Conservation (phyloP, 192 early-diverging fungal genomes). For the Bifiguratus adelaidae region DNA sequence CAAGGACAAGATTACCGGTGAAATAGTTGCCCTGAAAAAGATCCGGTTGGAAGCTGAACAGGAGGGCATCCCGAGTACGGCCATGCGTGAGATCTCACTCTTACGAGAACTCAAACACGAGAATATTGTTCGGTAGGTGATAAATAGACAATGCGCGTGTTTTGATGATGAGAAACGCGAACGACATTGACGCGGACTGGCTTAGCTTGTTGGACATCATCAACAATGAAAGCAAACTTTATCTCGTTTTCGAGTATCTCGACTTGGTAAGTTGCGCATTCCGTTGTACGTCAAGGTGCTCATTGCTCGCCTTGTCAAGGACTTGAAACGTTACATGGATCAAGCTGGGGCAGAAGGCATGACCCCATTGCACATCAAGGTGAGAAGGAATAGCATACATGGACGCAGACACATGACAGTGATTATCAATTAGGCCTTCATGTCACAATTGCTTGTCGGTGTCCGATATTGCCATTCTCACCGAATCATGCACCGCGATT, state of each 20-base stretch:
- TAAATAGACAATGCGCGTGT: not conserved
- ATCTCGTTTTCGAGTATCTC: slow-evolving; percentile 92
- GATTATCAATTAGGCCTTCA: slow-evolving; percentile 61
- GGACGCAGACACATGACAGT: not conserved
- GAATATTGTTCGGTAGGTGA: slow-evolving; percentile 61
- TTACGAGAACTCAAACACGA: slow-evolving; percentile 63
- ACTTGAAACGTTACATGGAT: slow-evolving; percentile 21
- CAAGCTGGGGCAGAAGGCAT: slow-evolving; percentile 10
- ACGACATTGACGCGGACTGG: too few relatives aligned
- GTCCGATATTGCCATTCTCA: slow-evolving; percentile 84
- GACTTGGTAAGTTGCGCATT: slow-evolving; percentile 53
- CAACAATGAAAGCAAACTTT: slow-evolving; percentile 77
- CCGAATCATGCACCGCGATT: slow-evolving; percentile 91
- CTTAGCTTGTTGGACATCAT: slow-evolving; percentile 81
- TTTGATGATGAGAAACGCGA: too few relatives aligned
- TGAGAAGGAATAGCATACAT: not conserved
- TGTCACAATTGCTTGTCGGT: slow-evolving; percentile 81
- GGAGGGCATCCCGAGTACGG: slow-evolving; percentile 61
- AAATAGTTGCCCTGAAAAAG: slow-evolving; percentile 67
- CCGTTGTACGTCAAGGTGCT: slow-evolving; percentile 42
- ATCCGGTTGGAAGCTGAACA: slow-evolving; percentile 56
- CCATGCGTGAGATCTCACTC: slow-evolving; percentile 70
- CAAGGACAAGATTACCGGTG: slow-evolving; percentile 33
- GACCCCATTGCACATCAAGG: slow-evolving; percentile 3
- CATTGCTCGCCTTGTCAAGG: slow-evolving; percentile 4